phyloP scores from a whole-genome alignment of 306 rosid genomes.

The Ammopiptanthus mongolicus region DNA sequence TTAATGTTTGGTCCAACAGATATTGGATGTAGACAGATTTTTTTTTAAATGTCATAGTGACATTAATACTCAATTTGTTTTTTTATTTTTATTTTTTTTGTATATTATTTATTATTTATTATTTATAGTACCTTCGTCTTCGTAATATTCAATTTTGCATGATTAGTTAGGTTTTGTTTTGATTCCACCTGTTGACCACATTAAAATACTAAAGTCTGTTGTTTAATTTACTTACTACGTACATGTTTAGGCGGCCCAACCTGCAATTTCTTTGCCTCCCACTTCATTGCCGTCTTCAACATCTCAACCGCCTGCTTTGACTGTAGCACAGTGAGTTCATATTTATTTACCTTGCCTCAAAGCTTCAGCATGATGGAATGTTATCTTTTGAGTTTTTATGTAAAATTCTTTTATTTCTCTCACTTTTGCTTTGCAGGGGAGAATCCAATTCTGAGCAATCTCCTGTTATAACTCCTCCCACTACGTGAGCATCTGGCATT shows the following conservation, averaged over 20 bases:
- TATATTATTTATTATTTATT: too few relatives aligned
- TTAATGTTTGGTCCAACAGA: neutral
- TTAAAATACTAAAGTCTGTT: neutral
- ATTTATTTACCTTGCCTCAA: neutral
- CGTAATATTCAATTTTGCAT: neutral
- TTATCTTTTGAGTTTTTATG: neutral
- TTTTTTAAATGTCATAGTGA: neutral
- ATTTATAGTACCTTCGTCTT: neutral
- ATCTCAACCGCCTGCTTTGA: conserved; percentile 39
- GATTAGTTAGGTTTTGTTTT: neutral
- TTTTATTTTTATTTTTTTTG: too few relatives aligned
- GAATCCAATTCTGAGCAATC: conserved; percentile 33
- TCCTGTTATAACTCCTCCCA: conserved; percentile 46
- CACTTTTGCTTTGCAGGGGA: conserved; percentile 30
- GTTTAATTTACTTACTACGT: conserved; percentile 2
- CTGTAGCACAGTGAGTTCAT: conserved; percentile 49
- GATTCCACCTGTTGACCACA: neutral
- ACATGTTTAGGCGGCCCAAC: conserved; percentile 26
- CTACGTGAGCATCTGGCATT: conserved; percentile 25
- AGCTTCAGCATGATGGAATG: neutral
- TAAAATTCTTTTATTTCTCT: neutral
- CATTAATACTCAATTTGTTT: neutral
- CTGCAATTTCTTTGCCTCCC: conserved; percentile 34
- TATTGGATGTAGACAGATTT: neutral
- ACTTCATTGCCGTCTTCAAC: conserved; percentile 23